A percentile compares a stretch with the other conserved stretches of the same genome.
These are phyloP conservation scores for Penicillium sp. DNA, from an alignment of 2,329 filamentous ascomycete genomes.

Conservation along the genomic window DNA sequence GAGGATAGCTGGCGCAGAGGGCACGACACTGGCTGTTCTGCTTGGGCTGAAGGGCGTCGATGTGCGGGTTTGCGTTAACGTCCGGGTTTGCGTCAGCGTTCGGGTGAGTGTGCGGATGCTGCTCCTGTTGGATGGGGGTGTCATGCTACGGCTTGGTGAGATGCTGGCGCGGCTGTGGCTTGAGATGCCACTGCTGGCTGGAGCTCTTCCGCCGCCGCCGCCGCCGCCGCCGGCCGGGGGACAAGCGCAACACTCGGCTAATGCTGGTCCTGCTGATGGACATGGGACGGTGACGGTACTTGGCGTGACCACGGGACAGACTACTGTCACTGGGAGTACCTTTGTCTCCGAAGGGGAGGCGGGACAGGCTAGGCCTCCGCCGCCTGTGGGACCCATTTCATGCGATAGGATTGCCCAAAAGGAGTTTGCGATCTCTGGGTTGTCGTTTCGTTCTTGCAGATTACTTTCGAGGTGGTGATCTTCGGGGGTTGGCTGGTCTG, in stretches of 20 bases:
- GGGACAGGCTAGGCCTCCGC: not conserved
- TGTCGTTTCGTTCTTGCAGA: slow-evolving; percentile 4
- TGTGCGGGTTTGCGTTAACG: slow-evolving; percentile 1
- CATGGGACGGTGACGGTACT: slow-evolving; percentile 6
- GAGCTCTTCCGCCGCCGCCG: not conserved
- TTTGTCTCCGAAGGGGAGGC: not conserved
- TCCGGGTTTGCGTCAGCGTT: not conserved
- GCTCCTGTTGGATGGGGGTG: not conserved
- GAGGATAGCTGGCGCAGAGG: not conserved
- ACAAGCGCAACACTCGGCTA: not conserved
- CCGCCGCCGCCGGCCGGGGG: not conserved
- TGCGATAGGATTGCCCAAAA: slow-evolving; percentile 10
- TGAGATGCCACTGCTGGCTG: not conserved
- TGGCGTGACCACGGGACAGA: slow-evolving; percentile 1
- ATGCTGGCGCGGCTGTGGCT: not conserved
- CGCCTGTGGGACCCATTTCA: not conserved
- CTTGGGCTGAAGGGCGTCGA: slow-evolving; percentile 6
- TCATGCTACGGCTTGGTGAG: not conserved
- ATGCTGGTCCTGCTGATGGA: not conserved
- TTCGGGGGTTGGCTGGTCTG: slow-evolving; percentile 2
- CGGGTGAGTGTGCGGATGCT: not conserved
- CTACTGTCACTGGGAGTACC: slow-evolving; percentile 4
- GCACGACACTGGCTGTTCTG: not conserved
- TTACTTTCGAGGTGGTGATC: not conserved
- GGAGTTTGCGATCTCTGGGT: slow-evolving; percentile 2